These are phyloP conservation scores for Silene noctiflora DNA, from an alignment of 179 eudicot genomes.

Conservation along the genomic window DNA sequence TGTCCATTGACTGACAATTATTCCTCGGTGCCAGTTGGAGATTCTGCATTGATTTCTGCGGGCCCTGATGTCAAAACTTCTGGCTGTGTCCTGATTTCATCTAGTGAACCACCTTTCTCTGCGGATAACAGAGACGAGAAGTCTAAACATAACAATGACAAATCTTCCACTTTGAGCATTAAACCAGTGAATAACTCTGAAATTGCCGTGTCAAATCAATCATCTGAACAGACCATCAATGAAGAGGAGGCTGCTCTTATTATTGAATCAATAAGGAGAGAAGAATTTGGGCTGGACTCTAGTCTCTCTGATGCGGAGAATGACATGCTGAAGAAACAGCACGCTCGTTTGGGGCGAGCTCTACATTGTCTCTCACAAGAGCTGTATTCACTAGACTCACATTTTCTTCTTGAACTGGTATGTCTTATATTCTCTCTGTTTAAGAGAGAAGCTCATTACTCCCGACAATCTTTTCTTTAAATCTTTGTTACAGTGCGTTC, in stretches of 20 bases:
- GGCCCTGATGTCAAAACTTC: conserved; percentile 25
- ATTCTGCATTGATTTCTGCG: conserved; percentile 25
- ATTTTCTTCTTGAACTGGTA: conserved; percentile 95
- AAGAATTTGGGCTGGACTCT: conserved; percentile 82
- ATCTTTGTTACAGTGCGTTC: conserved; percentile 6
- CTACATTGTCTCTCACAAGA: conserved; percentile 97
- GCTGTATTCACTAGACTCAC: conserved; percentile 94
- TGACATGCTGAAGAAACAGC: conserved; percentile 74
- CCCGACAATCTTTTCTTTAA: background rate
- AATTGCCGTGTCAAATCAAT: conserved; percentile 11
- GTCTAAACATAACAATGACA: conserved; percentile 11
- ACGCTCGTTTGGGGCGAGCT: conserved; percentile 97
- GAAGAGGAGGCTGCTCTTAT: conserved; percentile 47
- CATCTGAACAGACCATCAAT: conserved; percentile 23
- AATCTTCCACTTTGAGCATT: conserved; percentile 5
- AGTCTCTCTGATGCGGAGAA: conserved; percentile 51
- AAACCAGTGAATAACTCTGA: conserved; percentile 19
- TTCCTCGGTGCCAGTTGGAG: conserved; percentile 26
- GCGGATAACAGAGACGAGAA: conserved; percentile 30
- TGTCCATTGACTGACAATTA: conserved; percentile 33
- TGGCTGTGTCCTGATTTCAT: conserved; percentile 13
- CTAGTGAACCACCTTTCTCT: conserved; percentile 15
- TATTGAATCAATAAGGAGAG: conserved; percentile 77
- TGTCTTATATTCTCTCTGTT: conserved; percentile 19
- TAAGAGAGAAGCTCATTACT: background rate